These are phyloP conservation scores for Vanilla planifolia DNA, from an alignment of 106 monocot genomes.

Conservation along the genomic window DNA sequence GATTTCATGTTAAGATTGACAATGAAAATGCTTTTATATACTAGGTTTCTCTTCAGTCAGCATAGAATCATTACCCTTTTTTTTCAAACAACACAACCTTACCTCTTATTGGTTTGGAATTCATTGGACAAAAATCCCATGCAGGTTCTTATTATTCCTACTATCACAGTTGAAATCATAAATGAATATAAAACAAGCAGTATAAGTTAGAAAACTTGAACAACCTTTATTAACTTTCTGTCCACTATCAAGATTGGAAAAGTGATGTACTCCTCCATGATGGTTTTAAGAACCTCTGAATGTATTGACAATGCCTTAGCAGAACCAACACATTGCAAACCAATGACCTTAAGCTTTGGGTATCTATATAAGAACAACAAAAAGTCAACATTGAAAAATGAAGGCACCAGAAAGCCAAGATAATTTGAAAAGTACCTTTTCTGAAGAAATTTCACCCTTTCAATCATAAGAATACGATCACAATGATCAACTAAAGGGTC, in stretches of 20 bases:
- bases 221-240: slow-evolving; percentile 23
- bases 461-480: slow-evolving; percentile 15
- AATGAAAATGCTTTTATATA: too few species aligned
- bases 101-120: too few species aligned
- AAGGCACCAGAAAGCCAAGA: not conserved
- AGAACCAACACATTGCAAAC: slow-evolving; percentile 24
- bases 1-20: too few species aligned
- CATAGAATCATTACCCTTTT: too few species aligned
- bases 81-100: too few species aligned
- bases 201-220: too few species aligned
- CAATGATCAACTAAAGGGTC: slow-evolving; percentile 2
- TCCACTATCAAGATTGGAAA: slow-evolving; percentile 47
- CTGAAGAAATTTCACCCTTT: slow-evolving; percentile 34
- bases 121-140: too few species aligned
- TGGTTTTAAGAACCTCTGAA: slow-evolving; percentile 15
- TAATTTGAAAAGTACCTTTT: slow-evolving; percentile 15
- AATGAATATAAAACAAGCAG: too few species aligned
- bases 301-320: slow-evolving; percentile 14
- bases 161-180: too few species aligned
- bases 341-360: slow-evolving; percentile 34
- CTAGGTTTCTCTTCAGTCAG: too few species aligned
- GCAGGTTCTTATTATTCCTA: too few species aligned
- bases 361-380: slow-evolving; percentile 20
- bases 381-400: slow-evolving; percentile 2
- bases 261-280: slow-evolving; percentile 38